phyloP scores from a whole-genome alignment of 352 stramenopile genomes.

The Phytophthora europaea region DNA sequence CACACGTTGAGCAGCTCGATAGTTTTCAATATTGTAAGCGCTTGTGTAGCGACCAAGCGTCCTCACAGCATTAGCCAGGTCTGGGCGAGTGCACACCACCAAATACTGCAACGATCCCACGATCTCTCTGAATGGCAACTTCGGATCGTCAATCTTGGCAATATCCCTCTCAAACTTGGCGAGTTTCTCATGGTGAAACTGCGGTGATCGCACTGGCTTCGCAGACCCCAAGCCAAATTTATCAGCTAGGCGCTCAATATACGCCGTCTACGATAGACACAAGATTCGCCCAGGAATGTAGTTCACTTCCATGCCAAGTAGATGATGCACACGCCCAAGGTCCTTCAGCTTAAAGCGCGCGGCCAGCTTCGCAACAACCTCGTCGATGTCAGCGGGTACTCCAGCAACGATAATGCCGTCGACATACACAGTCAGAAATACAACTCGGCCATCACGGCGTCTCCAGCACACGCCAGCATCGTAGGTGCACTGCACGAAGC shows the following conservation, averaged over 20 bases:
- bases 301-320: constrained; percentile 9
- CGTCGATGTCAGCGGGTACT: neutral
- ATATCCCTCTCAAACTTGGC: neutral
- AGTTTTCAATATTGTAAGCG: constrained; percentile 10
- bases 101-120: constrained; percentile 11
- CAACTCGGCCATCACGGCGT: neutral
- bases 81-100: neutral
- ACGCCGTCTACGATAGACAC: constrained; percentile 4
- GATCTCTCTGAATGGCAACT: constrained; percentile 4
- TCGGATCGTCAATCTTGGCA: constrained; percentile 10
- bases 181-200: constrained; percentile 1
- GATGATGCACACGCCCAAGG: neutral
- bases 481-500: constrained; percentile 4
- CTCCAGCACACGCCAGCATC: constrained; percentile 16
- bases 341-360: constrained; percentile 1
- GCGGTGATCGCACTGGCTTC: neutral
- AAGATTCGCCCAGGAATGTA: neutral
- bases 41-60: constrained; percentile 1
- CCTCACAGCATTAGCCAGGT: constrained; percentile 7
- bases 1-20: constrained; percentile 1
- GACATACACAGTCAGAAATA: constrained; percentile 15
- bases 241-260: constrained; percentile 1
- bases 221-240: neutral
- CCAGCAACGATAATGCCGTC: constrained; percentile 5
- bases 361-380: neutral